phyloP scores from a whole-genome alignment of 805 yeast genomes.

The Suhomyces tanzawaensis region DNA sequence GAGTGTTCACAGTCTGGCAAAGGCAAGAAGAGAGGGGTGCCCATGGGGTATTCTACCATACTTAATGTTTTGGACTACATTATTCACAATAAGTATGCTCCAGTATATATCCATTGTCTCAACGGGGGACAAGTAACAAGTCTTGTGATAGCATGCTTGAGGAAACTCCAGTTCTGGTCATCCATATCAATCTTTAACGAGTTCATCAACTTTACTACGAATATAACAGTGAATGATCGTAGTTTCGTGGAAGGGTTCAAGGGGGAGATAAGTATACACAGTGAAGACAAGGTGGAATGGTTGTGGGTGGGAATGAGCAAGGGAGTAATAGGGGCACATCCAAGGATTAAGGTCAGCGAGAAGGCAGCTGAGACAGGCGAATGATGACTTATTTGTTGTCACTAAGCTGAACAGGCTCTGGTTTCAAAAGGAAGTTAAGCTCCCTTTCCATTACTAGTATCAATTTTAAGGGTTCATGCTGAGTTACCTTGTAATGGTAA shows the following conservation, averaged over 20 bases:
- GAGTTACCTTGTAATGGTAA: too few species aligned
- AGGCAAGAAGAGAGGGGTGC: constrained; percentile 80
- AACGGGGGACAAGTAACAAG: constrained; percentile 90
- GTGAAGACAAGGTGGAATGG: constrained; percentile 53
- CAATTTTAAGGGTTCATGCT: too few species aligned
- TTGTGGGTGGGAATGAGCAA: constrained; percentile 63
- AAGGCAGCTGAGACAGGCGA: too few species aligned
- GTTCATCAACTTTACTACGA: constrained; percentile 71
- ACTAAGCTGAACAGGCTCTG: too few species aligned
- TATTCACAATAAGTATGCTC: constrained; percentile 57
- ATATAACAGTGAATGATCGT: constrained; percentile 79
- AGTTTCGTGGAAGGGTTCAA: constrained; percentile 77
- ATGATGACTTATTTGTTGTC: too few species aligned
- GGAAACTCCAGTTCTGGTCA: constrained; percentile 86
- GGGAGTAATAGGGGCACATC: constrained; percentile 58
- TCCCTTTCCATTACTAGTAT: too few species aligned
- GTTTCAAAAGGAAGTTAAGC: too few species aligned
- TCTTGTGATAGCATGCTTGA: constrained; percentile 77
- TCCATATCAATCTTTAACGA: constrained; percentile 84
- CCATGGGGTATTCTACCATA: constrained; percentile 66
- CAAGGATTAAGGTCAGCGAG: too few species aligned
- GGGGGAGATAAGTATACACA: constrained; percentile 55
- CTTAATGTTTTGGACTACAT: constrained; percentile 58
- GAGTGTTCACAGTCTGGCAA: constrained; percentile 67
- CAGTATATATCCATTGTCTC: constrained; percentile 80